Base-by-base conservation (phyloP, 2,329 filamentous ascomycete species). In the Colletotrichum sp. region DNA sequence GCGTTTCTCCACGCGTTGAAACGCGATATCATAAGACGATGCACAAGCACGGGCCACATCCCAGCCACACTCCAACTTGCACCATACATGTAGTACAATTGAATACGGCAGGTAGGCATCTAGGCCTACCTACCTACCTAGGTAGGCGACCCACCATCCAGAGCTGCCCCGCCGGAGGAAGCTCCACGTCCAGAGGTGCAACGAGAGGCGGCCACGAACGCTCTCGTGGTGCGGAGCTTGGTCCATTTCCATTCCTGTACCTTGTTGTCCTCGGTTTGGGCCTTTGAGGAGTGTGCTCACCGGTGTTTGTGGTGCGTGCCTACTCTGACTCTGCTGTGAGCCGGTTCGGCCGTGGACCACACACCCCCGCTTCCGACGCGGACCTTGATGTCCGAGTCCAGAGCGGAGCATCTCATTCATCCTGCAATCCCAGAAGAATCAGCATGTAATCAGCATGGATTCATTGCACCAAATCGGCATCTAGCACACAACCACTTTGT, bases 271-370 rank as follows among this genome's bases (percentile, higher is more conserved):
- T 55, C 49, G 49, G 49, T 0, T 24, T 21, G 24, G 49, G 24
- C 49, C 4, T 55, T 24, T 55, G n/a, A 55, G 49, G 49, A 55
- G 7, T 21, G 13, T 21, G 28, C 1, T 55, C 24, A 55, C 49
- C 24, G 24, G n/a, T 55, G 49, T 55, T 21, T 55, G 24, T 55
- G n/a, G 49, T 55, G 9, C n/a, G 49, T 36, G 34, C 34, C 34
- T 36, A 36, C 34, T 36, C 34, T 15, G 6, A 36, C 34, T 15
- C 1, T 1, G 15, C 34, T 36, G 34, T 36, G 15, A 36, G 34
- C 34, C 0, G 34, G 0, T 36, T 2, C 34, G 34, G 6, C 34
- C 13, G 0, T 7, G 6, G 34, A 36, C 34, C 34, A 8, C 34
- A 15, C 34, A 16, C 13, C 34, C 34, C 34, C 13, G 6, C 34